phyloP scores from a whole-genome alignment of 139 green algal genomes.

The Chlamydomonas sphaeroides region DNA sequence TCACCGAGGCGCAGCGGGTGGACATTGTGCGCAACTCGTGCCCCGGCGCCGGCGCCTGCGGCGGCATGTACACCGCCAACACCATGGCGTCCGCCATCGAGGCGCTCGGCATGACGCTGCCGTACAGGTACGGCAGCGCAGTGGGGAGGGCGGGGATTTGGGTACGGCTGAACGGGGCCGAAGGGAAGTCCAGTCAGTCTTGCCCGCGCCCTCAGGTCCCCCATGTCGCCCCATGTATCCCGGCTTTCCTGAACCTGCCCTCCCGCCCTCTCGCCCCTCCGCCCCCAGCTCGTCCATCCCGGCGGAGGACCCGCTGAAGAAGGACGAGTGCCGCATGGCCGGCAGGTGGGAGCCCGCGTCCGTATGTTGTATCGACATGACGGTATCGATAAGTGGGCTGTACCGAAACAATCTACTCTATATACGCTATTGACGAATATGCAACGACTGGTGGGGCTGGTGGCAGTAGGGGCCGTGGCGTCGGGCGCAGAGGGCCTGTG shows the following conservation, averaged over 20 bases:
- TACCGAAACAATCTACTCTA: no score
- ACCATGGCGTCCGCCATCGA: constrained; percentile 98
- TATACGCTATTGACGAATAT: no score
- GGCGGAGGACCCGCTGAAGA: constrained; percentile 95
- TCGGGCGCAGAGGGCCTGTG: no score
- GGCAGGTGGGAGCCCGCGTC: constrained; percentile 68
- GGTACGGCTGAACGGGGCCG: no score
- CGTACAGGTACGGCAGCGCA: constrained; percentile 68
- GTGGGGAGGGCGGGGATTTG: neutral
- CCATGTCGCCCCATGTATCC: neutral
- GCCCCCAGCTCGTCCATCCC: constrained; percentile 81
- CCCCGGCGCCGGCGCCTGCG: constrained; percentile 88
- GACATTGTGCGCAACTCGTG: constrained; percentile 94
- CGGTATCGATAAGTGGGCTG: no score
- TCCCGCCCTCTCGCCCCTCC: no score
- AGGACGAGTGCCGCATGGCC: constrained; percentile 91
- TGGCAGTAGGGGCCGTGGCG: no score
- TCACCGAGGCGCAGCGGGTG: constrained; percentile 85
- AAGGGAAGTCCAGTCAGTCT: no score
- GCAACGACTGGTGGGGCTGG: no score
- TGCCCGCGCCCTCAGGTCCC: neutral
- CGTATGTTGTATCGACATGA: no score
- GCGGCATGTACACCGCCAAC: constrained; percentile 99
- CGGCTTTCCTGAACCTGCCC: no score
- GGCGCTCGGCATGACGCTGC: constrained; percentile 96